Conservation (phyloP, 768 basidiomycete species). For the Pisolithus albus region DNA sequence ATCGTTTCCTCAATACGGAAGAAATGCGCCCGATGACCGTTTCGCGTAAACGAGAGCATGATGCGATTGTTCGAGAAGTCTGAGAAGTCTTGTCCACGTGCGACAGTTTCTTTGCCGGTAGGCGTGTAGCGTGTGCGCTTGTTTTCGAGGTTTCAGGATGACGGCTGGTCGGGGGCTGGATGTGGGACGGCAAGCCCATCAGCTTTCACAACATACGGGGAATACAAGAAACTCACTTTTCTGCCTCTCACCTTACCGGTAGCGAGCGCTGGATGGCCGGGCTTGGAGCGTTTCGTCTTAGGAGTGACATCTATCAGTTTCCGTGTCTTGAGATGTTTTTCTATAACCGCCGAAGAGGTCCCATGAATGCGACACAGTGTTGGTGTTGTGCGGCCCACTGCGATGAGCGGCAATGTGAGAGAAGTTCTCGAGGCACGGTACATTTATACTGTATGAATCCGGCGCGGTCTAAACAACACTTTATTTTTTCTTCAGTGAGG, state of each 20-base stretch:
- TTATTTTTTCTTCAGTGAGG: no score
- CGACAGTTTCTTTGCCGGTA: background rate
- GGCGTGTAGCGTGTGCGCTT: background rate
- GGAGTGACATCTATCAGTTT: no score
- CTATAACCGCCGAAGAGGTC: background rate
- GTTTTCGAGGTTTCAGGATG: background rate
- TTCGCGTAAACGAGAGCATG: no score
- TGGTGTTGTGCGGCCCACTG: background rate
- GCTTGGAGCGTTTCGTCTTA: no score
- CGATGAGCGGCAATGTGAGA: background rate
- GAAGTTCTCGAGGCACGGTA: background rate
- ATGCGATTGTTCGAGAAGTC: no score
- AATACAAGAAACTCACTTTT: no score
- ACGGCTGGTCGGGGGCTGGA: no score
- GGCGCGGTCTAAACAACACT: no score
- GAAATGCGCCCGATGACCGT: background rate
- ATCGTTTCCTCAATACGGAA: background rate
- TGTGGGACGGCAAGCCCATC: no score
- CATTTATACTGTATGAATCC: background rate
- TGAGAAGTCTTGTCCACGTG: background rate
- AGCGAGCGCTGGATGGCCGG: no score
- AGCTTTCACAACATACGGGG: no score
- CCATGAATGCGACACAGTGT: background rate
- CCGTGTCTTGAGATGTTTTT: background rate
- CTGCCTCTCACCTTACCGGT: no score